phyloP scores from a whole-genome alignment of 192 early-diverging fungal species.

The Umbelopsis isabellina region DNA sequence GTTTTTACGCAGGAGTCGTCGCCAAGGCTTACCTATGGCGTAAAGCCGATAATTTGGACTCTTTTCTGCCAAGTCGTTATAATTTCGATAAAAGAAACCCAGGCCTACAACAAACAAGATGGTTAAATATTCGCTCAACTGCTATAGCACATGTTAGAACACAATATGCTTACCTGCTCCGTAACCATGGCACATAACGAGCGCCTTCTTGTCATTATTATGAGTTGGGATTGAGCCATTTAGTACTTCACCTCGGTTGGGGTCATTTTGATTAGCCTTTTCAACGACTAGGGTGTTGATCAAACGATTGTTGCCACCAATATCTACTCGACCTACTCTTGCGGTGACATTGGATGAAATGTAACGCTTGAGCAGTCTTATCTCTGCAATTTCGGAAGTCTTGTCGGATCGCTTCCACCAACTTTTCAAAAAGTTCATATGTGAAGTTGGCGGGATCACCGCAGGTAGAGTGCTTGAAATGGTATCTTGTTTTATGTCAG shows the following conservation, averaged over 20 bases:
- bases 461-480: slow-evolving; percentile 27
- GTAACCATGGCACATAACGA: slow-evolving; percentile 81
- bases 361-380: slow-evolving; percentile 52
- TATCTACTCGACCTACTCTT: slow-evolving; percentile 60
- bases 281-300: slow-evolving; percentile 69
- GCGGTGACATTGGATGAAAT: slow-evolving; percentile 40
- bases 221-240: slow-evolving; percentile 1
- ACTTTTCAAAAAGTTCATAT: slow-evolving; percentile 37
- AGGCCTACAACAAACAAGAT: slow-evolving; percentile 31
- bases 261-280: slow-evolving; percentile 44
- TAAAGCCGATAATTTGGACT: slow-evolving; percentile 60
- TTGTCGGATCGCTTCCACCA: slow-evolving; percentile 48
- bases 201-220: slow-evolving; percentile 41
- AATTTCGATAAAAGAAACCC: slow-evolving; percentile 74
- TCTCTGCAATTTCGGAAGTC: slow-evolving; percentile 57
- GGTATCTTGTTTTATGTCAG: slow-evolving; percentile 14
- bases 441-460: slow-evolving; percentile 43
- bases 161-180: slow-evolving; percentile 58
- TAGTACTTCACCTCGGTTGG: slow-evolving; percentile 23
- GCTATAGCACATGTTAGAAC: neutral
- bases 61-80: slow-evolving; percentile 50
- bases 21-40: slow-evolving; percentile 47
- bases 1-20: neutral
- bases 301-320: slow-evolving; percentile 46
- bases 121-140: neutral